A percentile compares a stretch with the other conserved stretches of the same genome.
Conservation (phyloP, 495 filamentous ascomycete species). For the Aspergillus carlsbadensis region DNA sequence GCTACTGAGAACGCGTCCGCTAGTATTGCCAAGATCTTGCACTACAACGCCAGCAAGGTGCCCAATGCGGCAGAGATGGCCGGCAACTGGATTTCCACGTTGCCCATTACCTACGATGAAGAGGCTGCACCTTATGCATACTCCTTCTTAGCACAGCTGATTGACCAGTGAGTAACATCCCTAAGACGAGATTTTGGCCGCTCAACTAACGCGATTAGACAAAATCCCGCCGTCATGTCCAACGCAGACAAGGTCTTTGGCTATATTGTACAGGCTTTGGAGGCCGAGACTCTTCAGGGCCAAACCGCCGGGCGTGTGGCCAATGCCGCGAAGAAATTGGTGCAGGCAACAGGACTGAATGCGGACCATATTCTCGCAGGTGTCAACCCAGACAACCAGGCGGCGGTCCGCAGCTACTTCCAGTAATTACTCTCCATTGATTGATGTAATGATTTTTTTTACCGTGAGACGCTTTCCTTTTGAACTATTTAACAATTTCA, state of each 20-base stretch:
- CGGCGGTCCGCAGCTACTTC: conserved; percentile 71
- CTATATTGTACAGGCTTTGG: conserved; percentile 80
- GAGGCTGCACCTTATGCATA: conserved; percentile 98
- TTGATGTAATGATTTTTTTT: conserved; percentile 19
- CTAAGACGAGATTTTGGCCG: conserved; percentile 17
- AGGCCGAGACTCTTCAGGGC: conserved; percentile 86
- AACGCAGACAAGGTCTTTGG: conserved; percentile 78
- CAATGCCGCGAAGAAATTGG: conserved; percentile 67
- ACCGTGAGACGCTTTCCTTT: background rate
- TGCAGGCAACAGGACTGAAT: conserved; percentile 67
- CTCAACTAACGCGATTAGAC: conserved; percentile 47
- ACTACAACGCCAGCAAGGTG: conserved; percentile 78
- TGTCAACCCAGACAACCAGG: conserved; percentile 73
- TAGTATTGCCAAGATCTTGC: conserved; percentile 93
- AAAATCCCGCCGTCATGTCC: conserved; percentile 77
- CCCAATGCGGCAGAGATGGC: conserved; percentile 69
- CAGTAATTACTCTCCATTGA: conserved; percentile 35
- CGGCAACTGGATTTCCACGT: conserved; percentile 78
- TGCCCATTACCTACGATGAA: conserved; percentile 93
- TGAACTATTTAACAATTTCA: conserved; percentile 1
- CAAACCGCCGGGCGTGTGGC: conserved; percentile 73
- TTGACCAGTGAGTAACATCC: conserved; percentile 79
- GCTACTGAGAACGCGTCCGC: conserved; percentile 98
- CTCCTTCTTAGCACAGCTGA: conserved; percentile 83
- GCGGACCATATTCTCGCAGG: conserved; percentile 65